Base-by-base conservation (phyloP, 2,329 filamentous ascomycete genomes). In the Nigrograna mackinnonii region DNA sequence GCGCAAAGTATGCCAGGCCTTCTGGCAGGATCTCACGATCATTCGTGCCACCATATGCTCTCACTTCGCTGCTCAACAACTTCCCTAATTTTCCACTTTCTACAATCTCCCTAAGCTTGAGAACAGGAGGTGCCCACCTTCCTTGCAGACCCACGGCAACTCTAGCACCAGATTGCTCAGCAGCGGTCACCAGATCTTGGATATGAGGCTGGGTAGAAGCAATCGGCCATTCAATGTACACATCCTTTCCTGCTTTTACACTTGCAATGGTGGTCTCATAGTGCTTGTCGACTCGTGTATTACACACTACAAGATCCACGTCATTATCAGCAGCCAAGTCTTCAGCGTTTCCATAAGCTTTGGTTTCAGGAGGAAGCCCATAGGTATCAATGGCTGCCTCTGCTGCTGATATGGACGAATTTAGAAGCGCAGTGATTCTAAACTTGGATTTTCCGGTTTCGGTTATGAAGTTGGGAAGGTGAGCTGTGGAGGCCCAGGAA, bases 71-170 rank as follows among this genome's bases (percentile, higher is more conserved):
- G 49, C 65, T 73, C 14, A 69, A 30, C 1, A 78, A 59, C 22
- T 68, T 66, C 3, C 75, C 76, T 11, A 79, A 24, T 28, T 59
- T 59, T 6, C 69, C 63, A 54, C 50, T 49, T 1, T 62, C 45
- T 4, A 79, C 22, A 0, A 77, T 42, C 7, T 72, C 54, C 40
- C 67, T 70, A n/a, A 78, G 14, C 46, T 72, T 76, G 7, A 56
- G 32, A 1, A 72, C 48, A 0, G 68, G 49, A 4, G 74, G 73
- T 19, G 64, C 55, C 14, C 66, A 65, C 6, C 73, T 55, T 5
- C 65, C 67, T 55, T 81, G 78, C 6, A 78, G 42, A 3, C 76
- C 77, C 1, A 79, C 67, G 3, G 74, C 64, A 1, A 73, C 76
- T 35, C 66, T 66, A 4, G 69, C 63, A 1, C 68, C 68, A 13